Base-by-base conservation (phyloP, 1,284 basidiomycete species). In the Salmacisia buchloeana region DNA sequence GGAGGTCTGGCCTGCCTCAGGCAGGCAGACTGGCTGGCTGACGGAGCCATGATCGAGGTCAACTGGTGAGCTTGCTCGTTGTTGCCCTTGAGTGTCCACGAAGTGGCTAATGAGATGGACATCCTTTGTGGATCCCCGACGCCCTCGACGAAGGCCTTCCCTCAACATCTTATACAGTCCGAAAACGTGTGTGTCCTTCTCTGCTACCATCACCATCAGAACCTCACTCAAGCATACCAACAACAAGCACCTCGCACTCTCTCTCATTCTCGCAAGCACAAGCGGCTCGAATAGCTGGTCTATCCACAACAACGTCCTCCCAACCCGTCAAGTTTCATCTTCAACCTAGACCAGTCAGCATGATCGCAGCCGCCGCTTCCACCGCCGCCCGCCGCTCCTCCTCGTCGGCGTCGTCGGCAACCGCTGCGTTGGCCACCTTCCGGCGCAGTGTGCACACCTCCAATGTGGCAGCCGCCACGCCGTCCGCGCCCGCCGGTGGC, bases 401-500 rank as follows among this genome's bases (percentile, higher is more conserved):
- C 49, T 54, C 49, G 3, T 54, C 49, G 15, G 49, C 49, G 3
- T 54, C 49, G 9, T 31, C 27, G 18, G 49, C 49, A 15, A 29
- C 49, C 27, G 49, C 25, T n/a, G 49, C 49, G 29, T 31, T 54
- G 25, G 29, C 49, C 27, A 31, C 49, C 13, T 54, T 54, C 49
- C 49, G 49, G 18, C 49, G 49, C 49, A 31, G 27, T 13, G 49
- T 54, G 9, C 49, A 54, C 29, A 54, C 49, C 49, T 54, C 49
- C 29, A 54, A 33, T 7, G 49, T 54, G 25, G 49, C 49, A 9
- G 49, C 49, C 21, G 27, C 25, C 27, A 54, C 49, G 7, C 49
- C 49, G 4, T 29, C 49, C 49, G 27, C 23, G 18, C 49, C 49
- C 49, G 49, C 49, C 21, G 49, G 49, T 33, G 49, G 49, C 29